Conservation (phyloP, 208 protist species). For the Trichomonas tenax region DNA sequence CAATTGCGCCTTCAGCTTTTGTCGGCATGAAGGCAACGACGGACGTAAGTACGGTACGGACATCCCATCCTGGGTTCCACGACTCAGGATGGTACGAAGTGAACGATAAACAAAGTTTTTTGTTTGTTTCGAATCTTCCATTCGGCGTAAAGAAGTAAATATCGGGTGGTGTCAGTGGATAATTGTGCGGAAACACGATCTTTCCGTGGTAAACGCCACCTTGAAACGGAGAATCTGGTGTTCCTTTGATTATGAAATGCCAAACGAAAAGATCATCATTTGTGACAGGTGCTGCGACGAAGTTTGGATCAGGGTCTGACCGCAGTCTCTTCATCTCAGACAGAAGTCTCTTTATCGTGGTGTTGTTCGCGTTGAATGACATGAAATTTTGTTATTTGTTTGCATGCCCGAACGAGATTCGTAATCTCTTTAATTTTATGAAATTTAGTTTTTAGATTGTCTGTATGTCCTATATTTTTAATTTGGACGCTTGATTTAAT, state of each 20-base stretch:
- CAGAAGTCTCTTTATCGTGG: background rate
- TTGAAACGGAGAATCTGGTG: conserved; percentile 60
- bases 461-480: no score
- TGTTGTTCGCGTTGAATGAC: background rate
- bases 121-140: conserved; percentile 55
- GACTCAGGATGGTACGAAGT: conserved; percentile 32
- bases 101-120: conserved; percentile 61
- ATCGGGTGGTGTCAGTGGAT: conserved; percentile 74
- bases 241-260: conserved; percentile 87
- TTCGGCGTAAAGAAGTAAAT: conserved; percentile 60
- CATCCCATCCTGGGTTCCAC: conserved; percentile 25
- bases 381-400: background rate
- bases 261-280: conserved; percentile 89
- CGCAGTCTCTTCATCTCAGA: background rate
- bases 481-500: no score
- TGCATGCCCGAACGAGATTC: no score
- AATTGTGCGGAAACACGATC: conserved; percentile 68
- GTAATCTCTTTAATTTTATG: no score
- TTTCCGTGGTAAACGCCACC: conserved; percentile 82
- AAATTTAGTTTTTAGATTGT: no score
- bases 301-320: conserved; percentile 24
- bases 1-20: conserved; percentile 53
- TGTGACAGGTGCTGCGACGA: conserved; percentile 47
- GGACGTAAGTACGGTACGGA: conserved; percentile 52
- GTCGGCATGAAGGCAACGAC: conserved; percentile 59